Evolutionary conservation across 768 basidiomycete genomes (phyloP).

Genomic region (Calvatia gigantea): DNA sequence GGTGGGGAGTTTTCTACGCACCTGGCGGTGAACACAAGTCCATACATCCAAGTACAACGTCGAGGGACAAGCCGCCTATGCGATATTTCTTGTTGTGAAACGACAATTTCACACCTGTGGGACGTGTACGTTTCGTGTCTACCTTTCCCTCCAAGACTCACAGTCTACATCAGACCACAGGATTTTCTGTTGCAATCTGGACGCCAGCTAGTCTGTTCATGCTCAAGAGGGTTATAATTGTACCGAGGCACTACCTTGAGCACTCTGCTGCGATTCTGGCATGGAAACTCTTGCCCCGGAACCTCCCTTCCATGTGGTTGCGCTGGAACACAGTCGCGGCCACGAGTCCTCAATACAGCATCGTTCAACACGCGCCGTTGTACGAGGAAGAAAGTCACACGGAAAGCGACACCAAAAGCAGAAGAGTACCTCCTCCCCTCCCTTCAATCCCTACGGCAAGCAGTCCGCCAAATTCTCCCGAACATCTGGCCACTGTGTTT

Average conservation of each 20-base stretch:
- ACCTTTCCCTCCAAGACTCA: neutral
- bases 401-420: neutral
- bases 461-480: neutral
- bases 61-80: constrained; percentile 3
- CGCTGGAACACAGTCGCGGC: constrained; percentile 6
- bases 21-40: neutral
- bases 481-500: constrained; percentile 1
- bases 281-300: constrained; percentile 1
- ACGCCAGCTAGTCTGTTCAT: constrained; percentile 12
- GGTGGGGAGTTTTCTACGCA: neutral
- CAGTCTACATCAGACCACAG: neutral
- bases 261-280: constrained; percentile 3
- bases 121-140: constrained; percentile 1
- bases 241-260: constrained; percentile 10
- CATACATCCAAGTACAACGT: neutral
- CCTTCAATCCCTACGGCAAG: neutral
- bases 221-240: constrained; percentile 10
- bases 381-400: neutral
- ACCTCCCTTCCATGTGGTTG: neutral
- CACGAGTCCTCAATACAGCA: neutral
- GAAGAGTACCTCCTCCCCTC: neutral
- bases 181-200: constrained; percentile 7
- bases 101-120: neutral
- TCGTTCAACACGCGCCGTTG: neutral
- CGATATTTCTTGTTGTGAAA: constrained; percentile 4